These are phyloP conservation scores for Daphne laureola DNA, from an alignment of 441 rosid genomes.

Conservation along the genomic window DNA sequence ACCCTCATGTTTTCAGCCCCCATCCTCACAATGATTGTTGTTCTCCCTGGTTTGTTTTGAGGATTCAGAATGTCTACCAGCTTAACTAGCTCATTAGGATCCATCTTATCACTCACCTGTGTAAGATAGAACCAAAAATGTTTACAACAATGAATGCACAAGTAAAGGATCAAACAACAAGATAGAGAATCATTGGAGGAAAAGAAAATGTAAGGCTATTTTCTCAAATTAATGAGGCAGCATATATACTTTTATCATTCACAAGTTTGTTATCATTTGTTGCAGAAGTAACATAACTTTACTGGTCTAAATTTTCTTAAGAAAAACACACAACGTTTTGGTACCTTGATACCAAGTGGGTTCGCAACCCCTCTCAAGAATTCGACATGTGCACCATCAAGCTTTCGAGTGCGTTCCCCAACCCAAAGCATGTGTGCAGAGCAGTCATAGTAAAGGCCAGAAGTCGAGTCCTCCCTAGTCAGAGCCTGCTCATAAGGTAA, in stretches of 20 bases:
- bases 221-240: too few relatives aligned
- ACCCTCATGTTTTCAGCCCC: slow-evolving; percentile 35
- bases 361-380: slow-evolving; percentile 85
- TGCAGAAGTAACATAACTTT: too few relatives aligned
- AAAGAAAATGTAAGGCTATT: too few relatives aligned
- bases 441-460: slow-evolving; percentile 88
- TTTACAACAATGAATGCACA: too few relatives aligned
- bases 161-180: too few relatives aligned
- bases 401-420: slow-evolving; percentile 90
- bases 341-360: slow-evolving; percentile 90
- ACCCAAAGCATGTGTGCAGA: slow-evolving; percentile 93
- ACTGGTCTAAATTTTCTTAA: too few relatives aligned
- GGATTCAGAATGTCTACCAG: slow-evolving; percentile 33
- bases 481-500: slow-evolving; percentile 91
- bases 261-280: too few relatives aligned
- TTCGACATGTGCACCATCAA: slow-evolving; percentile 91
- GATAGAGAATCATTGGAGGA: too few relatives aligned
- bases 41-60: slow-evolving; percentile 27
- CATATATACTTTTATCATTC: too few relatives aligned
- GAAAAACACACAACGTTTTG: background rate
- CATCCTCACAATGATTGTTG: slow-evolving; percentile 34
- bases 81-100: slow-evolving; percentile 47
- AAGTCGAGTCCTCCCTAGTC: slow-evolving; percentile 79
- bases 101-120: slow-evolving; percentile 62
- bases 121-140: background rate